Base-by-base conservation (phyloP, 1,284 basidiomycete species). In the Mrakiaceae sp. region DNA sequence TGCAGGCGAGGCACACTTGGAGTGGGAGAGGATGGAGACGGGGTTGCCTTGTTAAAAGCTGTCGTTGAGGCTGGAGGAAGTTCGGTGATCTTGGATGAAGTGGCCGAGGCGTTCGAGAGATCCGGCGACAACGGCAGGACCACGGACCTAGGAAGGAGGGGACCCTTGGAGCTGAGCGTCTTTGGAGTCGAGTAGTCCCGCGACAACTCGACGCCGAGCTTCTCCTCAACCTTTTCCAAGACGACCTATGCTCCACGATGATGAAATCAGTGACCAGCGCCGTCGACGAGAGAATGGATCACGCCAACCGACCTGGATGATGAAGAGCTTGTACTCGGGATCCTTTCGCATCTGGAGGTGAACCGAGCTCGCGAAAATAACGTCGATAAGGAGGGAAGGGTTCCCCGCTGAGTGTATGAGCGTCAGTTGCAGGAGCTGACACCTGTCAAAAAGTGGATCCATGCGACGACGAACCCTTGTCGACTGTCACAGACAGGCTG, bases 101-200 rank as follows among this genome's bases (percentile, higher is more conserved):
- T 16, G 7, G 62, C 6, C 16, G 47, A 40, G 3, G 63, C 7
- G 9, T 12, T 42, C 9, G 42, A 4, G 50, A 12, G 11, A 48
- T 27, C 48, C 5, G 58, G 44, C 14, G 16, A 14, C 5, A 46
- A 59, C 6, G 64, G 64, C 5, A 65, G 55, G 44, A 66, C 40
- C 27, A 66, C 64, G 10, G 64, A 56, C 11, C 64, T 55, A 44
- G 60, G 49, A 11, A 62, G 39, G n/a, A 66, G 64, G n/a, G 64
- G 64, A 4, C 64, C 64, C 50, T 66, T 66, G 55, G 54, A 58
- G 8, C 48, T 3, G 43, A 66, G 47, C 46, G 64, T 66, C 42
- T 62, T 66, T 16, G 64, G 64, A 14, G 51, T 56, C 11, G 60
- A 60, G 27, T 66, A 62, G 47, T 66, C 64, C 9, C 64, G 52